Base-by-base conservation (phyloP, 495 filamentous ascomycete species). In the Podospora appendiculata region DNA sequence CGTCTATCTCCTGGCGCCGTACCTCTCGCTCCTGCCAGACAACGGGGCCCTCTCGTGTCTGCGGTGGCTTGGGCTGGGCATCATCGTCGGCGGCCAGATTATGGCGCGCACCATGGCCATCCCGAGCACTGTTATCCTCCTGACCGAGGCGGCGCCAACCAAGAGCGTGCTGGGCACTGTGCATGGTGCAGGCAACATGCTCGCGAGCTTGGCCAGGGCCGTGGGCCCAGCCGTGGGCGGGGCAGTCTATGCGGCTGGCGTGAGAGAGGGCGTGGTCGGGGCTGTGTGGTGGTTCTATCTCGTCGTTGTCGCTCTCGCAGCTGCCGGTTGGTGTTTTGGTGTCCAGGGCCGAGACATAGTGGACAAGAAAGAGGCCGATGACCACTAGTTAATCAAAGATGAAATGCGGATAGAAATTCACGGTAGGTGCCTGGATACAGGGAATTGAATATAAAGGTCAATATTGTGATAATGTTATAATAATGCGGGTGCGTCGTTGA, bases 101-200 rank as follows among this genome's bases (percentile, higher is more conserved):
- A 65, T 82, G 14, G 88, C 84, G 1, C 74, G 85, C 41, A 89
- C 86, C 4, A 89, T 90, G 58, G 82, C 81, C 3, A 70, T 87
- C 0, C 86, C 87, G 0, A 79, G 78, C 6, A 79, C 79, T 1
- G 77, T 86, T 0, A 88, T 89, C 12, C 65, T 91, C 1, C 71
- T 90, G 0, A 88, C 84, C 13, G 88, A 89, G 54, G 73, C 74
- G 12, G 79, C 82, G n/a, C 81, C 86, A 3, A 70, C 80, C 39
- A 76, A 79, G 5, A 70, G 59, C 6, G 75, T 86, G 3, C 63
- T 90, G 8, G 85, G 85, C 0, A 88, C 84, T 1, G 72, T 91
- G 0, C 83, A 89, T 54, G 87, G 87, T 0, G 72, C 84, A 0
- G 85, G 80, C 4, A 83, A 86, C 58, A 84, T 79, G 65, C 69